A percentile compares a stretch with the other conserved stretches of the same genome.
phyloP scores from a whole-genome alignment of 2,329 filamentous ascomycete species.

The Magnaporthiopsis incrustans region DNA sequence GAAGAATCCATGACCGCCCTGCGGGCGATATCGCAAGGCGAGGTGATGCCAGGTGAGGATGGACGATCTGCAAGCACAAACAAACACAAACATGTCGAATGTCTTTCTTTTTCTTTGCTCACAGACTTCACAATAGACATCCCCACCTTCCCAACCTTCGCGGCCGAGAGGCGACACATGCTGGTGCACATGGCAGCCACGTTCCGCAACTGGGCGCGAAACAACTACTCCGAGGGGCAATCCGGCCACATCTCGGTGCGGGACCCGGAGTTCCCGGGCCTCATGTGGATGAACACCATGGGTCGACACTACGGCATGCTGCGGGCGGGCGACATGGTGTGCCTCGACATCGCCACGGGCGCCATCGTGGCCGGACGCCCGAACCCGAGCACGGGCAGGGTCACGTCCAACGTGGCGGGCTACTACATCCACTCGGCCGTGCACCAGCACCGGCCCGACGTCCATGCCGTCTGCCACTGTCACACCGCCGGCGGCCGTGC shows the following conservation, averaged over 20 bases:
- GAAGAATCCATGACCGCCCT: slow-evolving; percentile 15
- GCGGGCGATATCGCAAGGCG: slow-evolving; percentile 21
- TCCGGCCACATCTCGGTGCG: slow-evolving; percentile 56
- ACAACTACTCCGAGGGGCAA: slow-evolving; percentile 58
- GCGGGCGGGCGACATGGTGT: slow-evolving; percentile 60
- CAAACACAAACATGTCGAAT: no score
- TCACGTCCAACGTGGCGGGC: slow-evolving; percentile 56
- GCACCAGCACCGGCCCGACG: slow-evolving; percentile 56
- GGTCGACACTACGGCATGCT: slow-evolving; percentile 60
- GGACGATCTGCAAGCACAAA: no score
- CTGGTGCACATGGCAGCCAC: slow-evolving; percentile 58
- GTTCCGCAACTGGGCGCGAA: slow-evolving; percentile 59
- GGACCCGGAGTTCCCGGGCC: slow-evolving; percentile 52
- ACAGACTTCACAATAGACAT: background rate
- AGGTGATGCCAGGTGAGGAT: slow-evolving; percentile 18
- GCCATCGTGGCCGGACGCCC: slow-evolving; percentile 55
- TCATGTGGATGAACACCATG: slow-evolving; percentile 65
- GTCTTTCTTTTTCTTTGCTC: background rate
- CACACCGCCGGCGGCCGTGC: slow-evolving; percentile 60
- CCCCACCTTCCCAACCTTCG: slow-evolving; percentile 19
- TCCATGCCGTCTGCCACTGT: slow-evolving; percentile 60
- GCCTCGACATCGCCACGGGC: slow-evolving; percentile 49
- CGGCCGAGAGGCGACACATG: slow-evolving; percentile 51
- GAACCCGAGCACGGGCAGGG: slow-evolving; percentile 28
- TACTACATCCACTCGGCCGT: slow-evolving; percentile 64